These are phyloP conservation scores for Stereocaulon alpinum DNA, from an alignment of 495 filamentous ascomycete genomes.

Conservation along the genomic window DNA sequence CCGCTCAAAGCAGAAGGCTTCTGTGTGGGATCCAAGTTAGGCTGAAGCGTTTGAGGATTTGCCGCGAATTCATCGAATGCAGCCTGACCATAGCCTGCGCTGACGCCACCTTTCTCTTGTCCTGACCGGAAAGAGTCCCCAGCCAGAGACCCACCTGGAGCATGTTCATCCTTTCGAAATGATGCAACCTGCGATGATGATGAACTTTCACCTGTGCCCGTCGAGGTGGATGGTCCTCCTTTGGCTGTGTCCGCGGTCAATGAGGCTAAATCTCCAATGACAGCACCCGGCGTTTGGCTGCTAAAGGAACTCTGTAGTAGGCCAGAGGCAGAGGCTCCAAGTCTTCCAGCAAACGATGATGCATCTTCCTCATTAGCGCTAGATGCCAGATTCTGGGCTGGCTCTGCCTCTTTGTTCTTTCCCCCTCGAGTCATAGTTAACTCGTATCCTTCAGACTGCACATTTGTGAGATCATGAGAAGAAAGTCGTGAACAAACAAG, in stretches of 20 bases:
- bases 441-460: background rate
- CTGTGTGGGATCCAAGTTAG: background rate
- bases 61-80: constrained; percentile 9
- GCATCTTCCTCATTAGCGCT: background rate
- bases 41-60: background rate
- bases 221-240: background rate
- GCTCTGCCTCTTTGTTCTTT: background rate
- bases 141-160: background rate
- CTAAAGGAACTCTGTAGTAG: background rate
- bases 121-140: constrained; percentile 10
- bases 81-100: background rate
- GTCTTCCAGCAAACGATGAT: constrained; percentile 7
- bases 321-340: constrained; percentile 17
- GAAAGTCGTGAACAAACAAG: background rate
- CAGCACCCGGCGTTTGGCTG: background rate
- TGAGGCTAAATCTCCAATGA: background rate
- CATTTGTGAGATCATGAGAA: background rate
- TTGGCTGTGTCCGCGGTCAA: background rate
- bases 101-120: background rate
- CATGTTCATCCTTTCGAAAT: background rate
- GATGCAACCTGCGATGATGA: background rate
- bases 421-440: background rate
- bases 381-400: constrained; percentile 11
- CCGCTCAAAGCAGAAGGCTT: background rate
- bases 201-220: background rate